phyloP scores from a whole-genome alignment of 2,329 filamentous ascomycete genomes.

The Cercospora brassicicola region DNA sequence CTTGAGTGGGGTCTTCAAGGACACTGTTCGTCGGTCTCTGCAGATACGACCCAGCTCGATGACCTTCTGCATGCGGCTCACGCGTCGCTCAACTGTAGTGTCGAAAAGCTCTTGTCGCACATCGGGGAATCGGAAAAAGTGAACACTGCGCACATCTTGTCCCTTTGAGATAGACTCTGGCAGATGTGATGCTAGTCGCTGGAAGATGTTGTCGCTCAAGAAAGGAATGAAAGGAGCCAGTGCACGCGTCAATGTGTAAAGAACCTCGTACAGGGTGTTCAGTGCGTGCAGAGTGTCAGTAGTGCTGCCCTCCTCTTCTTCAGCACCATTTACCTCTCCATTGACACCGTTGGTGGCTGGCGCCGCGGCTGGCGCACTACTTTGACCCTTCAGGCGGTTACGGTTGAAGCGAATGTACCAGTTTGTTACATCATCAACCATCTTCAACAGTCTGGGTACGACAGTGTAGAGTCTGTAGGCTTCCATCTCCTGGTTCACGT shows the following conservation, averaged over 20 bases:
- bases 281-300: constrained; percentile 87
- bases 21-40: constrained; percentile 79
- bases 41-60: constrained; percentile 88
- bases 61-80: constrained; percentile 89
- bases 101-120: constrained; percentile 88
- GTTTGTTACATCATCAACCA: constrained; percentile 96
- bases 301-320: constrained; percentile 65
- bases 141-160: constrained; percentile 79
- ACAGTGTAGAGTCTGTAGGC: constrained; percentile 77
- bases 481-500: constrained; percentile 89
- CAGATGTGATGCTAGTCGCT: constrained; percentile 76
- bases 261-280: constrained; percentile 90
- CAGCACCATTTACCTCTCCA: constrained; percentile 24
- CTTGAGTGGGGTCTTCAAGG: constrained; percentile 87
- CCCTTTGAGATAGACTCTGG: constrained; percentile 64
- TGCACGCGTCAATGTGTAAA: constrained; percentile 83
- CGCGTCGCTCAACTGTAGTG: constrained; percentile 77
- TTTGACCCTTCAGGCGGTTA: constrained; percentile 75
- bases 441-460: constrained; percentile 67
- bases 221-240: constrained; percentile 95
- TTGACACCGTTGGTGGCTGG: constrained; percentile 26
- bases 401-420: constrained; percentile 98
- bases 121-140: constrained; percentile 88
- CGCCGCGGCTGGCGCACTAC: constrained; percentile 22
- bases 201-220: constrained; percentile 91